Percentiles rank a stretch among this genome's conserved stretches.
phyloP scores from a whole-genome alignment of 2,329 filamentous ascomycete species.

The Microdochium nivale region DNA sequence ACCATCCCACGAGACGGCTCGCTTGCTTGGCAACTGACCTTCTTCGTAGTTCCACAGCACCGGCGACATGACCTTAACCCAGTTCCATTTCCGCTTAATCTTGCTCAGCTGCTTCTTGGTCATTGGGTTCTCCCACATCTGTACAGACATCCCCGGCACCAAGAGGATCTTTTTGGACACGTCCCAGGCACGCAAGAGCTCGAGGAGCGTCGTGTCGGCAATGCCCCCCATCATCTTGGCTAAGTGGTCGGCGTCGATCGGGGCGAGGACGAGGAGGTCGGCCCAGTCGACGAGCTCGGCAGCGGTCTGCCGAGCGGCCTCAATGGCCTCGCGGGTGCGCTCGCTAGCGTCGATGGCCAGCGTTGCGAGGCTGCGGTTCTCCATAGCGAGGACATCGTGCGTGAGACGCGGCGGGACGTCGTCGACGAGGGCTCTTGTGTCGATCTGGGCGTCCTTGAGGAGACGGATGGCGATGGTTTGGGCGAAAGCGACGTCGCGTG shows the following conservation, averaged over 20 bases:
- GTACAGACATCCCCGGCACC: slow-evolving; percentile 79
- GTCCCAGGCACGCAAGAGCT: slow-evolving; percentile 80
- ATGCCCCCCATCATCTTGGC: slow-evolving; percentile 83
- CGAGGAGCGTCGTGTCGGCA: slow-evolving; percentile 70
- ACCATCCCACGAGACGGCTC: slow-evolving; percentile 51
- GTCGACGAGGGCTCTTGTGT: slow-evolving; percentile 54
- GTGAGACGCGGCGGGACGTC: slow-evolving; percentile 55
- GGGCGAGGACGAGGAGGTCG: slow-evolving; percentile 74
- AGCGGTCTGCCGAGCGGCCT: slow-evolving; percentile 43
- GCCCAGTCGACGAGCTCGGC: slow-evolving; percentile 78
- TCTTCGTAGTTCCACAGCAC: slow-evolving; percentile 76
- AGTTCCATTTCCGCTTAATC: slow-evolving; percentile 75
- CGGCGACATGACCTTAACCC: slow-evolving; percentile 74
- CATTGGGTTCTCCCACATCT: slow-evolving; percentile 86
- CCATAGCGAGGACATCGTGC: slow-evolving; percentile 53
- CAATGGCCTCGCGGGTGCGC: slow-evolving; percentile 31
- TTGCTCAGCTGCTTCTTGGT: slow-evolving; percentile 83
- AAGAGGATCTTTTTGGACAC: slow-evolving; percentile 76
- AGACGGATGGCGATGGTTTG: slow-evolving; percentile 58
- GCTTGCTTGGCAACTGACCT: slow-evolving; percentile 31
- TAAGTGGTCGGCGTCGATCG: slow-evolving; percentile 75
- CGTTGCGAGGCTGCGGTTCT: slow-evolving; percentile 39
- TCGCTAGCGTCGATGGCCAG: slow-evolving; percentile 24
- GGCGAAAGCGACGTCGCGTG: slow-evolving; percentile 56
- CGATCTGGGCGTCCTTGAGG: slow-evolving; percentile 54